Evolutionary conservation across 148 eudicot genomes (phyloP).

Genomic region (Polygonum maritimum): DNA sequence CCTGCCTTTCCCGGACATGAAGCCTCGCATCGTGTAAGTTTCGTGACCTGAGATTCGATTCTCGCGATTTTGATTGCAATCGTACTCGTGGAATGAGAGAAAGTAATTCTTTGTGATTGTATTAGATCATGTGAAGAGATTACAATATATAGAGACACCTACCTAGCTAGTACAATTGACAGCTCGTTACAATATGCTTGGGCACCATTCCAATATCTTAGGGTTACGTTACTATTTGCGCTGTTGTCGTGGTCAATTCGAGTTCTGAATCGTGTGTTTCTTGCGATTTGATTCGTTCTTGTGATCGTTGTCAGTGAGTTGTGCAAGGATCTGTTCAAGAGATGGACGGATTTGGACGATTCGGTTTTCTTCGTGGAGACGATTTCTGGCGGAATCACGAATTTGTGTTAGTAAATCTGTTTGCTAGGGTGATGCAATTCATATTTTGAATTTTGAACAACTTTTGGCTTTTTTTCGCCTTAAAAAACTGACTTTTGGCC

Average conservation of each 20-base stretch:
- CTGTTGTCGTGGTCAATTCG: not conserved
- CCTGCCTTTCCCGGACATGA: slow-evolving; percentile 64
- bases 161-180: too few species aligned
- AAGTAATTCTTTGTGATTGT: too few species aligned
- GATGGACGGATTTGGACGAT: slow-evolving; percentile 68
- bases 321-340: slow-evolving; percentile 77
- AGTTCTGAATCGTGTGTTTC: not conserved
- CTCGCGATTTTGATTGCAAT: not conserved
- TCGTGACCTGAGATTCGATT: not conserved
- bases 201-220: too few species aligned
- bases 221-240: too few species aligned
- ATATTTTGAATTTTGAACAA: not conserved
- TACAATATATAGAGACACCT: too few species aligned
- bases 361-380: slow-evolving; percentile 50
- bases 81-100: too few species aligned
- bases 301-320: slow-evolving; percentile 47
- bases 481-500: not conserved
- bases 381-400: slow-evolving; percentile 91
- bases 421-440: not conserved
- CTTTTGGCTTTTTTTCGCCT: not conserved
- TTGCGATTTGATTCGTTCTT: slow-evolving; percentile 1
- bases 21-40: slow-evolving; percentile 54
- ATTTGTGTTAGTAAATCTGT: slow-evolving; percentile 46
- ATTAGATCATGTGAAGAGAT: too few species aligned
- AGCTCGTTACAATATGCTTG: too few species aligned